A percentile compares a stretch with the other conserved stretches of the same genome.
These are phyloP conservation scores for Capronia coronata DNA, from an alignment of 2,329 filamentous ascomycete species.

Conservation along the genomic window DNA sequence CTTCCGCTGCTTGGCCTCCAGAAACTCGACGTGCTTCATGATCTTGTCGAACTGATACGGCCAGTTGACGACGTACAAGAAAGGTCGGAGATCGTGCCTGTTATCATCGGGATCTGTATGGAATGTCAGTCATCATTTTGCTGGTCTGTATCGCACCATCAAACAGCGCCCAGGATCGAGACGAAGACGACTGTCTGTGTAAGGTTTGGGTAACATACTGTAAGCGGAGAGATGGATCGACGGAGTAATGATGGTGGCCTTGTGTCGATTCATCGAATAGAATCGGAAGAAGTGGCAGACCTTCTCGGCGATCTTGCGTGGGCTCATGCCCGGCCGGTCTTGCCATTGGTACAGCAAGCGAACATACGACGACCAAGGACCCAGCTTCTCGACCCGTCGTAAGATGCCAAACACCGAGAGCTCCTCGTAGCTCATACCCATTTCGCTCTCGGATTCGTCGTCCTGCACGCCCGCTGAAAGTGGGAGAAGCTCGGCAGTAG, in stretches of 20 bases:
- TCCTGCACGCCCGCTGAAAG: constrained; percentile 54
- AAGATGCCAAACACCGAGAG: constrained; percentile 48
- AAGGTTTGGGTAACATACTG: too few relatives aligned
- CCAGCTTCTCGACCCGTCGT: constrained; percentile 44
- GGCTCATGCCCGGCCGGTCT: constrained; percentile 27
- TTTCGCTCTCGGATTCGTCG: constrained; percentile 53
- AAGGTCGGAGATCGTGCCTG: constrained; percentile 52
- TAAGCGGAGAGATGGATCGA: constrained; percentile 45
- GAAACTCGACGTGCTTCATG: constrained; percentile 41
- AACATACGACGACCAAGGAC: constrained; percentile 50
- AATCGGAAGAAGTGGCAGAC: constrained; percentile 31
- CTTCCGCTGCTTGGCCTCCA: constrained; percentile 15
- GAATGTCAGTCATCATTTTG: too few relatives aligned
- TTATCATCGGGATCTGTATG: constrained; percentile 48
- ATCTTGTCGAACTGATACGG: constrained; percentile 41
- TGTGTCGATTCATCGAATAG: constrained; percentile 57
- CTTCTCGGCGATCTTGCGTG: constrained; percentile 30
- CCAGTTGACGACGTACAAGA: constrained; percentile 44
- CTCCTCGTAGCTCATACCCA: constrained; percentile 48
- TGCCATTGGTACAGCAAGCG: constrained; percentile 37
- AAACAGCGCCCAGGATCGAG: neutral
- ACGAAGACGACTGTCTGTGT: too few relatives aligned
- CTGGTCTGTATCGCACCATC: too few relatives aligned
- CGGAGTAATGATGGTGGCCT: constrained; percentile 56
- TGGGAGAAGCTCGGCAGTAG: constrained; percentile 60